Conservation (phyloP, 108 stramenopile species). For the Nitzschia palea region DNA sequence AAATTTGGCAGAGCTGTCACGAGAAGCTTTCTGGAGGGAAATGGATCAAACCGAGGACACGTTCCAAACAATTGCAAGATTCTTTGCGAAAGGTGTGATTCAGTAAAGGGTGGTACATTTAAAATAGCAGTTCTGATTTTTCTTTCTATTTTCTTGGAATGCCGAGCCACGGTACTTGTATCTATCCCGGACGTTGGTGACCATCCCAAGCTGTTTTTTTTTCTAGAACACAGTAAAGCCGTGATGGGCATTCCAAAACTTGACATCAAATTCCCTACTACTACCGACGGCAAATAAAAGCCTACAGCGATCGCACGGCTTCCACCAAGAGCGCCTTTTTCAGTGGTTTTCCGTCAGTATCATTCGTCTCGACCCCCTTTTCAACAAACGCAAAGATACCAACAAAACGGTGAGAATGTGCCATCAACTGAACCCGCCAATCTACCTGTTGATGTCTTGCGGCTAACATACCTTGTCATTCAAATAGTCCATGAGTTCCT, state of each 20-base stretch:
- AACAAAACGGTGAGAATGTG: no score
- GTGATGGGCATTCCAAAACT: not conserved
- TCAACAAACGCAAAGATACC: no score
- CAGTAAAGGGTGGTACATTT: conserved; percentile 26
- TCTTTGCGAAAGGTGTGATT: conserved; percentile 67
- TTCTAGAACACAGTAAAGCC: no score
- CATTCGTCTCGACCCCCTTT: conserved; percentile 28
- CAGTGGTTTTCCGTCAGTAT: conserved; percentile 29
- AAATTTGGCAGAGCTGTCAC: conserved; percentile 33
- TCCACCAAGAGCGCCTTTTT: conserved; percentile 38
- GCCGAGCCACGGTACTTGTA: no score
- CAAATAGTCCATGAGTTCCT: conserved; percentile 32
- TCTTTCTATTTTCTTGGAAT: no score
- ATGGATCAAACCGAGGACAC: conserved; percentile 75
- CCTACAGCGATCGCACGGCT: conserved; percentile 17
- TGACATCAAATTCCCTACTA: not conserved
- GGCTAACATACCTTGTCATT: not conserved
- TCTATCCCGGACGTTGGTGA: no score
- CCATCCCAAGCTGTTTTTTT: no score
- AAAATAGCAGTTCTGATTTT: conserved; percentile 8
- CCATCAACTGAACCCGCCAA: no score
- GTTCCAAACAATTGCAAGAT: conserved; percentile 72
- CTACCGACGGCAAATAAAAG: not conserved
- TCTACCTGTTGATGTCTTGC: no score
- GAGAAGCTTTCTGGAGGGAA: conserved; percentile 85